Conservation (phyloP, 228 moss, liverwort and hornwort species). For the Sphagnum magellanicum region DNA sequence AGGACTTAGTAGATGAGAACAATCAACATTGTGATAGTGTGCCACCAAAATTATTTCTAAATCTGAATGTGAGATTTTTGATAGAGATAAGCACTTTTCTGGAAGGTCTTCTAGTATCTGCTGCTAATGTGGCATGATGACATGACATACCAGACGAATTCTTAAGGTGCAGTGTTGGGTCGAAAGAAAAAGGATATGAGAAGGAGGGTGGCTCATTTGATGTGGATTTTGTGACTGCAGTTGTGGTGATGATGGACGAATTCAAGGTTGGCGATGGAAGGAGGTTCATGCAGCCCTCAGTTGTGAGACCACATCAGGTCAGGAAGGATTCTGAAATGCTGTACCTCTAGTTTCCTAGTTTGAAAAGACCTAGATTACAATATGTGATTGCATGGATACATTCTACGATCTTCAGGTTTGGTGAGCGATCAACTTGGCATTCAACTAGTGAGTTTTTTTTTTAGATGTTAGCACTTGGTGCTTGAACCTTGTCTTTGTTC, state of each 20-base stretch:
- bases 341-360: too few relatives aligned
- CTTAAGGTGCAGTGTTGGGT: too few relatives aligned
- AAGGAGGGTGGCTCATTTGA: neutral
- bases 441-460: too few relatives aligned
- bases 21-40: neutral
- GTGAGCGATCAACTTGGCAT: too few relatives aligned
- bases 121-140: too few relatives aligned
- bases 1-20: too few relatives aligned
- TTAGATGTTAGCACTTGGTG: neutral
- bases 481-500: neutral
- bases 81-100: neutral
- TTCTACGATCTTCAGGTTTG: too few relatives aligned
- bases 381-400: too few relatives aligned
- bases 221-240: conserved; percentile 6
- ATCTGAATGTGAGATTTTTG: neutral
- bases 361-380: too few relatives aligned
- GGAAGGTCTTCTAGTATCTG: neutral
- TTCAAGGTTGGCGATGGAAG: conserved; percentile 47
- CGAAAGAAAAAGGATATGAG: neutral
- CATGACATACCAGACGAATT: too few relatives aligned
- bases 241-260: conserved; percentile 54
- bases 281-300: conserved; percentile 9
- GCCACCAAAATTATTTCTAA: neutral
- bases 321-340: neutral
- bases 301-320: conserved; percentile 15